Conservation (phyloP, 352 stramenopile species). For the Phytophthora tentaculata region DNA sequence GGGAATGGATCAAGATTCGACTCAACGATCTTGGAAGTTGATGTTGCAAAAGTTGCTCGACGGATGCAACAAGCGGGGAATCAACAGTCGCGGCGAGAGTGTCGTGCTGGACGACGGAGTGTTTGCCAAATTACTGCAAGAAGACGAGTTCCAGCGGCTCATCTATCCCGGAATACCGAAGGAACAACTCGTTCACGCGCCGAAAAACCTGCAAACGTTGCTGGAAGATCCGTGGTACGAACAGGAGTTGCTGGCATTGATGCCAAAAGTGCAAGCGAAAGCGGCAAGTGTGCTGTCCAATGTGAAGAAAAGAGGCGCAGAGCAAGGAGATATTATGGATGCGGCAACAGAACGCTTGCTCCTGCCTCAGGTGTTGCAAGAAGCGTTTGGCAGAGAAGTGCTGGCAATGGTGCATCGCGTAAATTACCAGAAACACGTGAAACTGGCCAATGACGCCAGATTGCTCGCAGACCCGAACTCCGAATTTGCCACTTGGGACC, state of each 20-base stretch:
- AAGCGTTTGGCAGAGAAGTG: conserved; percentile 85
- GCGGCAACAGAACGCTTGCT: conserved; percentile 65
- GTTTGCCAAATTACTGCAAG: conserved; percentile 75
- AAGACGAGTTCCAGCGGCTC: conserved; percentile 75
- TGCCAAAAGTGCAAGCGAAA: conserved; percentile 85
- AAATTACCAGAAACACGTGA: conserved; percentile 81
- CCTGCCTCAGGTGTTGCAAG: conserved; percentile 79
- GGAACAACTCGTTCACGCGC: conserved; percentile 70
- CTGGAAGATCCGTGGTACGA: conserved; percentile 85
- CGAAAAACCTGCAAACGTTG: conserved; percentile 75
- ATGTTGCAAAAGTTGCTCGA: conserved; percentile 73
- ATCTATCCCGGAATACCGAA: conserved; percentile 81
- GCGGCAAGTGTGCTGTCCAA: conserved; percentile 77
- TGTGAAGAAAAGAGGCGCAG: conserved; percentile 78
- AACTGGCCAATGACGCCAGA: conserved; percentile 70
- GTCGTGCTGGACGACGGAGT: conserved; percentile 82
- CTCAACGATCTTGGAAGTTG: conserved; percentile 57
- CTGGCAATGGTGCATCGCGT: conserved; percentile 86
- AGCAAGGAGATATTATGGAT: conserved; percentile 84
- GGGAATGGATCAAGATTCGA: conserved; percentile 47
- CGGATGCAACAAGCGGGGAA: conserved; percentile 57
- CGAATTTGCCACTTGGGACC: conserved; percentile 70
- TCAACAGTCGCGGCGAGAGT: conserved; percentile 60
- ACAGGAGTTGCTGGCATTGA: conserved; percentile 73
- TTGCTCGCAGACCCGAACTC: conserved; percentile 63